Percentiles rank a stretch among this genome's conserved stretches.
phyloP scores from a whole-genome alignment of 2,329 filamentous ascomycete species.

The Aspergillus novoparasiticus region DNA sequence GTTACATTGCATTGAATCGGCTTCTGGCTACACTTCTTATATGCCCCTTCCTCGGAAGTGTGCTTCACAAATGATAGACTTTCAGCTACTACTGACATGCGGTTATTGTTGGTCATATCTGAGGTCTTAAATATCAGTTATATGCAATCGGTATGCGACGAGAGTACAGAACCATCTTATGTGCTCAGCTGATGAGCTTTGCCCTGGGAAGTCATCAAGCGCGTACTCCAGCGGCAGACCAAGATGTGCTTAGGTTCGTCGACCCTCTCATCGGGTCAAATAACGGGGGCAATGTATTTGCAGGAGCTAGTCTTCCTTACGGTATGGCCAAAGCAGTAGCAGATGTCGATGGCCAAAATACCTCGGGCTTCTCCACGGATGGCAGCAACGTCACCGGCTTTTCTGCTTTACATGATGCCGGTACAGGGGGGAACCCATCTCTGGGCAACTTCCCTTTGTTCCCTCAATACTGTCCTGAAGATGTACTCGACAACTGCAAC shows the following conservation, averaged over 20 bases:
- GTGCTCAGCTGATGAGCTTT: not conserved
- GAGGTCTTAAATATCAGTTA: not conserved
- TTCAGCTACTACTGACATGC: not conserved
- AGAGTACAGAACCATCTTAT: not conserved
- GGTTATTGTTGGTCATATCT: not conserved
- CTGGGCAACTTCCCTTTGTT: conserved; percentile 75
- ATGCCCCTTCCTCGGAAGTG: not conserved
- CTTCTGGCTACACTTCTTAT: not conserved
- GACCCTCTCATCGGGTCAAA: conserved; percentile 58
- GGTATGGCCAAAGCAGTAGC: conserved; percentile 59
- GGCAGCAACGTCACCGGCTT: conserved; percentile 56
- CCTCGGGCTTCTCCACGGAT: conserved; percentile 59
- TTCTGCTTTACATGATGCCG: conserved; percentile 53
- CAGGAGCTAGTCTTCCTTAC: conserved; percentile 58
- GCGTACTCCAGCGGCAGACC: conserved; percentile 15
- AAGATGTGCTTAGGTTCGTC: conserved; percentile 48
- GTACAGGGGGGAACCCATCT: conserved; percentile 59
- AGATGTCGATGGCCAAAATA: conserved; percentile 53
- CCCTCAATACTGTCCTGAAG: conserved; percentile 63
- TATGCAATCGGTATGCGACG: not conserved
- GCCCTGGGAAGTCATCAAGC: not conserved
- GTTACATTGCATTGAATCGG: not conserved
- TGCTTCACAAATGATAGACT: not conserved
- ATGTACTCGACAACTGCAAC: conserved; percentile 63
- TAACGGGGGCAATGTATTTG: conserved; percentile 59